Conservation (phyloP, 1,139 yeast genomes). For the Casaregolazyma suthepensis region DNA sequence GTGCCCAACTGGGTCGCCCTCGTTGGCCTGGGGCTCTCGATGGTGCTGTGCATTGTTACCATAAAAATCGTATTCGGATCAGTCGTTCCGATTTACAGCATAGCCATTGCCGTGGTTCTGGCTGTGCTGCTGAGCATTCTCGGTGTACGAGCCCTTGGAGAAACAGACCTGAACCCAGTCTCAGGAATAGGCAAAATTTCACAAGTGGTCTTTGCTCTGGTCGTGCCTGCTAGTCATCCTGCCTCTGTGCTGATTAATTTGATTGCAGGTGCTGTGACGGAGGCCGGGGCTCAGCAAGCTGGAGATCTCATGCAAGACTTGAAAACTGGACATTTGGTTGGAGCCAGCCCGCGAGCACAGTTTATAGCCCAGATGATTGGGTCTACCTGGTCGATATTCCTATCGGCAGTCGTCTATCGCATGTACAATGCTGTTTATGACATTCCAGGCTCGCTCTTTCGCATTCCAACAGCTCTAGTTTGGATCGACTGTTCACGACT, state of each 20-base stretch:
- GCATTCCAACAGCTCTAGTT: slow-evolving; percentile 91
- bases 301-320: slow-evolving; percentile 97
- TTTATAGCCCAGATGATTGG: slow-evolving; percentile 87
- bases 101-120: slow-evolving; percentile 58
- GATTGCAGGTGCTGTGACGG: slow-evolving; percentile 95
- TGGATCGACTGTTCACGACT: slow-evolving; percentile 96
- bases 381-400: slow-evolving; percentile 69
- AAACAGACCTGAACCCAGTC: slow-evolving; percentile 94
- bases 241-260: slow-evolving; percentile 78
- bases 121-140: slow-evolving; percentile 76
- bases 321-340: slow-evolving; percentile 86
- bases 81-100: slow-evolving; percentile 65
- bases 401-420: slow-evolving; percentile 76
- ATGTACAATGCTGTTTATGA: slow-evolving; percentile 75
- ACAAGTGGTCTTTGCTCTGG: slow-evolving; percentile 76
- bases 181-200: slow-evolving; percentile 94
- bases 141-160: slow-evolving; percentile 92
- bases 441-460: slow-evolving; percentile 72
- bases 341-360: slow-evolving; percentile 91
- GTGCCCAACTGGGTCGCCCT: slow-evolving; percentile 48
- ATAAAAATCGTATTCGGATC: slow-evolving; percentile 63
- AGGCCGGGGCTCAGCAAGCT: slow-evolving; percentile 98
- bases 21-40: slow-evolving; percentile 58
- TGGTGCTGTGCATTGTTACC: slow-evolving; percentile 58
- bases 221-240: slow-evolving; percentile 71